These are phyloP conservation scores for Eucalyptus guilfoylei DNA, from an alignment of 345 rosid genomes.

Conservation along the genomic window DNA sequence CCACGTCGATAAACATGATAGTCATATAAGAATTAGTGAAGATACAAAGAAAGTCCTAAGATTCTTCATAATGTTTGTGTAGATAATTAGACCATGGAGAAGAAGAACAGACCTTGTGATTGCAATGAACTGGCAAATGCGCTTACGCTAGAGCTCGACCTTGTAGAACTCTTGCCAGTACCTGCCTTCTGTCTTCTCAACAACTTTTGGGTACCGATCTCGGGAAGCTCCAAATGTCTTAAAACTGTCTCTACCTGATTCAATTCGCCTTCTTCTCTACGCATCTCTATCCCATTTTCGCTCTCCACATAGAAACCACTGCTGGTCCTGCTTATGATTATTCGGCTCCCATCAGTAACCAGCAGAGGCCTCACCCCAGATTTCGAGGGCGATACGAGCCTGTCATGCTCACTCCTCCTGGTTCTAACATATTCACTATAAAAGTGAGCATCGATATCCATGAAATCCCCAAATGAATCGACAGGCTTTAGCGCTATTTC, in stretches of 20 bases:
- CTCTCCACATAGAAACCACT: background rate
- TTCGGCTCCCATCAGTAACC: constrained; percentile 1
- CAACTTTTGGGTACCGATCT: background rate
- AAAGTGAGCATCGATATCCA: background rate
- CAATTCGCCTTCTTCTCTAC: background rate
- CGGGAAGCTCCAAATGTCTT: background rate
- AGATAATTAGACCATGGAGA: background rate
- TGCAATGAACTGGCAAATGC: background rate
- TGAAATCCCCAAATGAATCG: background rate
- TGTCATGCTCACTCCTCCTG: background rate
- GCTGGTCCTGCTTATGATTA: background rate
- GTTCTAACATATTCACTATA: background rate
- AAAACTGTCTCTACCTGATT: background rate
- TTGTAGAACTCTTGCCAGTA: background rate
- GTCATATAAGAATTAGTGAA: background rate
- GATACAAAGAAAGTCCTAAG: background rate
- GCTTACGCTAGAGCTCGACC: background rate
- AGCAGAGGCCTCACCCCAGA: background rate
- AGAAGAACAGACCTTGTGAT: background rate
- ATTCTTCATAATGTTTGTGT: background rate
- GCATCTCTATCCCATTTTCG: background rate
- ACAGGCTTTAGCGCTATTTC: background rate
- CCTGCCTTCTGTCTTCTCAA: background rate
- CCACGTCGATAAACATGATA: background rate
- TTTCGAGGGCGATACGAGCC: background rate